Conservation (phyloP, 1,139 yeast species). For the Yamadazyma jaroonii region DNA sequence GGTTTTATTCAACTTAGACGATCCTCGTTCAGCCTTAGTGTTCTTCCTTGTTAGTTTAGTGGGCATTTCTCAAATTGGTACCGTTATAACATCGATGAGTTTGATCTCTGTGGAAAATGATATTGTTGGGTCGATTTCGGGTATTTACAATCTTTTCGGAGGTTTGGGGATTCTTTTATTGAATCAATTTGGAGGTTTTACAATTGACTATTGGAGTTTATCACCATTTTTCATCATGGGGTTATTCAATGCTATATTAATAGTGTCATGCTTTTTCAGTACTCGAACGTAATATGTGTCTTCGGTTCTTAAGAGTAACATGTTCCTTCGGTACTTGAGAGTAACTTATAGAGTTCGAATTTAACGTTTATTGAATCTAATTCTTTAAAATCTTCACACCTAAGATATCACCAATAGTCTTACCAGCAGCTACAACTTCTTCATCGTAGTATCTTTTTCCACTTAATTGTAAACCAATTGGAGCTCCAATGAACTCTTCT, state of each 20-base stretch:
- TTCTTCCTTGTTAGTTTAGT: constrained; percentile 33
- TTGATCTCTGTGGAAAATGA: constrained; percentile 30
- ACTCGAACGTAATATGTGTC: too few species aligned
- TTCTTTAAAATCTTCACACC: constrained; percentile 20
- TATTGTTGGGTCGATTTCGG: constrained; percentile 62
- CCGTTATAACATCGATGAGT: constrained; percentile 51
- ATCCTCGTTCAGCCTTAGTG: constrained; percentile 33
- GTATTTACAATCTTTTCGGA: constrained; percentile 64
- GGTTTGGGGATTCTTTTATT: constrained; percentile 66
- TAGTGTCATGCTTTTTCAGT: not conserved
- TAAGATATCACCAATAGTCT: constrained; percentile 28
- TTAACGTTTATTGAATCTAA: too few species aligned
- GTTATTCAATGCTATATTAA: constrained; percentile 28
- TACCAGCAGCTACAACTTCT: constrained; percentile 42
- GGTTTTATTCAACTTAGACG: constrained; percentile 23
- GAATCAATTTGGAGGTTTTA: constrained; percentile 58
- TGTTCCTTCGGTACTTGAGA: too few species aligned
- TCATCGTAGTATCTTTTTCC: constrained; percentile 42
- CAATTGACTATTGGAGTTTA: constrained; percentile 57
- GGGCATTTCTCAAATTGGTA: constrained; percentile 53
- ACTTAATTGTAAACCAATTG: constrained; percentile 39
- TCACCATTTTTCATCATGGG: constrained; percentile 61
- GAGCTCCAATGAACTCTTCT: constrained; percentile 34
- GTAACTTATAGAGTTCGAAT: too few species aligned
- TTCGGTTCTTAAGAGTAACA: not conserved